A percentile compares a stretch with the other conserved stretches of the same genome.
Conservation (phyloP, 306 rosid genomes). For the Pterocarpus santalinus region DNA sequence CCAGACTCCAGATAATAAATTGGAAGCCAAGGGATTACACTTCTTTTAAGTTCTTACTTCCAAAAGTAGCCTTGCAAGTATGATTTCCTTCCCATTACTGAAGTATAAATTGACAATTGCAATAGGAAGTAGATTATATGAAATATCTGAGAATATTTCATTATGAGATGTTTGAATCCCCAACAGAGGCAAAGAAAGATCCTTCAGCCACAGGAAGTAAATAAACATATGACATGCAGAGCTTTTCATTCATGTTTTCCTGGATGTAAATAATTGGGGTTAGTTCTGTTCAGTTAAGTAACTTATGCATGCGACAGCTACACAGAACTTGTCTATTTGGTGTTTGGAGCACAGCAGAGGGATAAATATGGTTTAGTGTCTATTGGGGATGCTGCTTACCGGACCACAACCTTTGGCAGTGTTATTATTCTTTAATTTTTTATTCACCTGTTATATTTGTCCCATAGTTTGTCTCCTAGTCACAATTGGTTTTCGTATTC, state of each 20-base stretch:
- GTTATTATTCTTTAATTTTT: not conserved
- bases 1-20: not conserved
- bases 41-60: conserved; percentile 15
- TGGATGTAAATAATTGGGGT: not conserved
- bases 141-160: not conserved
- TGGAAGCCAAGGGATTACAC: conserved; percentile 23
- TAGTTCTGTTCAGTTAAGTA: conserved; percentile 17
- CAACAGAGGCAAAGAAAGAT: not conserved
- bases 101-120: conserved; percentile 2
- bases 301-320: conserved; percentile 16
- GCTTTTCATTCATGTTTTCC: conserved; percentile 14
- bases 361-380: too few relatives aligned
- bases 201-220: conserved; percentile 7
- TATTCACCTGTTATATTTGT: conserved; percentile 15
- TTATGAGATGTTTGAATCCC: conserved; percentile 22
- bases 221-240: conserved; percentile 9
- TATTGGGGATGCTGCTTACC: not conserved
- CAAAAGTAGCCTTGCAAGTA: not conserved
- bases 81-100: conserved; percentile 15
- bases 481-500: conserved; percentile 40
- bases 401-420: conserved; percentile 1
- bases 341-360: not conserved
- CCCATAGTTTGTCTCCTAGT: not conserved
- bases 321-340: conserved; percentile 2
- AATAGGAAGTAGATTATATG: conserved; percentile 1